phyloP scores from a whole-genome alignment of 768 basidiomycete species.

The Amanita phalloides region DNA sequence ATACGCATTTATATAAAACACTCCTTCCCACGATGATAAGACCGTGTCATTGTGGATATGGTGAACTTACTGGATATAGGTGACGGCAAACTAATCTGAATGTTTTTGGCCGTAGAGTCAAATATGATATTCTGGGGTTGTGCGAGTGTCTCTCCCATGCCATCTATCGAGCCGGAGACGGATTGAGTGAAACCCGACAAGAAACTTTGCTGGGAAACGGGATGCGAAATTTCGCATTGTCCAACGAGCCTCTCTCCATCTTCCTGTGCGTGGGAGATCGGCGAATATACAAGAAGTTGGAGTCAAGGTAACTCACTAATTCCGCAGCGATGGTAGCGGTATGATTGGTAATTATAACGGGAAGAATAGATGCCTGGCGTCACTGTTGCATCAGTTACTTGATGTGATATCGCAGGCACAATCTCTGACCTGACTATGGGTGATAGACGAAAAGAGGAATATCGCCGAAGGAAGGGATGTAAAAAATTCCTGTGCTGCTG shows the following conservation, averaged over 20 bases:
- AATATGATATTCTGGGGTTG: constrained; percentile 58
- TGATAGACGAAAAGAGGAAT: constrained; percentile 88
- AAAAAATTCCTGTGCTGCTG: constrained; percentile 84
- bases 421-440: constrained; percentile 50
- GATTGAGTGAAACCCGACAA: constrained; percentile 31
- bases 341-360: constrained; percentile 88
- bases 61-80: constrained; percentile 48
- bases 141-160: constrained; percentile 35
- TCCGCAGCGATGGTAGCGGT: constrained; percentile 94
- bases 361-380: constrained; percentile 64
- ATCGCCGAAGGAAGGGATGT: constrained; percentile 89
- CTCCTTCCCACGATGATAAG: constrained; percentile 28
- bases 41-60: background rate
- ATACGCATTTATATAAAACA: constrained; percentile 87
- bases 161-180: constrained; percentile 24
- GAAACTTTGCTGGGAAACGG: constrained; percentile 30
- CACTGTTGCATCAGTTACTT: background rate
- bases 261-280: constrained; percentile 30
- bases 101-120: constrained; percentile 38
- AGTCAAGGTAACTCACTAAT: constrained; percentile 32
- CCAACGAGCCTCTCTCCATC: constrained; percentile 74
- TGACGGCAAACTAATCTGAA: constrained; percentile 46
- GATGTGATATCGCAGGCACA: background rate
- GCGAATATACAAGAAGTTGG: constrained; percentile 1
- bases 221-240: constrained; percentile 92